Evolutionary conservation across 306 rosid species (phyloP), one percentile per base, ranked within the genome.

Genomic region (Geum urbanum): DNA sequence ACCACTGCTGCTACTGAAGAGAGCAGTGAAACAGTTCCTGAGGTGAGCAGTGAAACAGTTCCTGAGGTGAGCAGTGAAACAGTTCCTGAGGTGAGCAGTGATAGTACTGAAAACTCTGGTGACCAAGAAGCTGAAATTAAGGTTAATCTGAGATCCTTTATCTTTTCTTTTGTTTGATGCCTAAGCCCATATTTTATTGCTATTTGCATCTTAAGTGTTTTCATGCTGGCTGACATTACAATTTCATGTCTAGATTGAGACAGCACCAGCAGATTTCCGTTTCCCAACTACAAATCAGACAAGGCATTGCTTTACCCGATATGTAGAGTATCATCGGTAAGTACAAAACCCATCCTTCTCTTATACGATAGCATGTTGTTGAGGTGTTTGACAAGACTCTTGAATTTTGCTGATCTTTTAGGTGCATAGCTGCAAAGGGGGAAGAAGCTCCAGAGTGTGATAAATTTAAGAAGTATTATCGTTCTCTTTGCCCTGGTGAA

Each of bases 271-370:
- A 20, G 99, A 94, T 80, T 94, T 91, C 77, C 97, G 99, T 40
- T 94, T 94, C 72, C 99, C 99, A 64, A 94, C 97, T 49, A 94
- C 99, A 45, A 94, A 94, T 78, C 99, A 91, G 77, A 87, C 97
- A 9, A 91, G 96, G 91, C 99, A 94, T 84, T 94, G 99, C 83
- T 94, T 94, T 72, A 94, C 99, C 67, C 92, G 96, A 63, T 91
- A 94, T 47, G 52, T 94, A 52, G 99, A 94, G 76, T 89, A 80
- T 84, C 96, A 94, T 56, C 83, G 99, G 99, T 89, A 54, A 67
- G 90, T 49, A 63, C 35, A 39, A 45, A 18, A 8, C 64, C 70
- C 13, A 2, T 6, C 20, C 0, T 10, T 37, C 19, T 15, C 47
- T 14, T 59, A 32, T 2, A 52, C 2, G 27, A 20, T 59, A 61